Base-by-base conservation (phyloP, 148 eudicot species). In the Salicornia ramosissima region DNA sequence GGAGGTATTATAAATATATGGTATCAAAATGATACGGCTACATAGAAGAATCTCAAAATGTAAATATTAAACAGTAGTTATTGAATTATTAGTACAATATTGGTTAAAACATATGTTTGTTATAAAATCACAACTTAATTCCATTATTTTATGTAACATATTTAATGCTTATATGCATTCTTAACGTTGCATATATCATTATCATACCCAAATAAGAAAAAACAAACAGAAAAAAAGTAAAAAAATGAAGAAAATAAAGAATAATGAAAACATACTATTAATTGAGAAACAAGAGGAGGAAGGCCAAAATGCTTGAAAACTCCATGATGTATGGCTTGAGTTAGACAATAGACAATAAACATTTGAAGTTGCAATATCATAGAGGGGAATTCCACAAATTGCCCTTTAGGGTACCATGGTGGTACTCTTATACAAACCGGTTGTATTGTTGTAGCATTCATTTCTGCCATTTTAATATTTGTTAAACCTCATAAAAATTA, bases 251-350 rank as follows among this genome's bases (percentile, higher is more conserved):
- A 25, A 34, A 9, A 1, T 5, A 39, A 36, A 2, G 1, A 25
- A 26, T 7, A 19, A 33, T 19, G 61, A 29, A 5, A 25, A 56
- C 75, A 1, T 81, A 81, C 85, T 29, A 69, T 28, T 25, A 82
- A 45, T 67, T 82, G 82, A 25, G 85, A 75, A 54, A 59, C 75
- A 40, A 82, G 61, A 26, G 80, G 85, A 24, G 82, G 77, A 50
- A 78, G 59, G 30, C 74, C 63, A 45, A 72, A n/a, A 47, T 43
- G 80, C 26, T 55, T 43, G 70, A 79, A 76, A 40, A 72, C 19
- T 25, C 51, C 26, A 14, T 49, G 78, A 62, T 82, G 85, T 21
- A 82, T 33, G 34, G 36, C 15, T 40, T 79, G 82, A 30, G 79
- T 79, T 66, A 76, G 28, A 34, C 24, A 34, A 33, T 58, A 78